Base-by-base conservation (phyloP, 2,329 filamentous ascomycete species). In the Hypoxylon sp. region DNA sequence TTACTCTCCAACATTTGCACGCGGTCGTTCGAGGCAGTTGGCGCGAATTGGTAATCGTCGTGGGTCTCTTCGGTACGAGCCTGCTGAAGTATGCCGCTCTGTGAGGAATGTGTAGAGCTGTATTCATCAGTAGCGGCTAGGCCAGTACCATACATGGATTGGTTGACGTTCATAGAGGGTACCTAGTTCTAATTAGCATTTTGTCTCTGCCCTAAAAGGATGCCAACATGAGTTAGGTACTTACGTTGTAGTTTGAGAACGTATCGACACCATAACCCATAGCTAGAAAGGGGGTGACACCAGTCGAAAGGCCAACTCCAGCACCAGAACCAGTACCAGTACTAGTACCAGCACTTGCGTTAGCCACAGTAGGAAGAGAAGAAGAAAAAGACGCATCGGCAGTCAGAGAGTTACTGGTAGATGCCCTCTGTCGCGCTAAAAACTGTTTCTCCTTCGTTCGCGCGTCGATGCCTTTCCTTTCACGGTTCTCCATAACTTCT, bases 401-500 rank as follows among this genome's bases (percentile, higher is more conserved):
- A 17, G 34, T 36, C 45, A 25, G 32, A 25, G 17, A 9, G 9
- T 7, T 2, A n/a, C 17, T 17, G 3, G 17, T 9, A 10, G 38
- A 19, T 21, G 38, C 38, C 14, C 56, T 52, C 13, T 43, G 17
- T 28, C 60, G 32, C 1, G 56, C 10, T 21, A 63, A 49, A 55
- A 69, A 73, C 11, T 59, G 65, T 6, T 19, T n/a, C 11, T 72
- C 63, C 43, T 71, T 72, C 17, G 60, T 52, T 0, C 61, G 46
- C 1, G 52, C 41, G 19, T 75, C 73, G 2, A 68, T 63, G 0
- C 60, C 57, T 41, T 64, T 69, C 21, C 17, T 25, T 1, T 63
- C 59, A 14, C 74, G 74, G 3, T 69, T 66, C 2, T 68, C 60
- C 69, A 73, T 67, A n/a, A 72, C 61, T 0, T 69, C 48, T 6